Conservation (phyloP, 2,329 filamentous ascomycete genomes). For the Penicillium sp. region DNA sequence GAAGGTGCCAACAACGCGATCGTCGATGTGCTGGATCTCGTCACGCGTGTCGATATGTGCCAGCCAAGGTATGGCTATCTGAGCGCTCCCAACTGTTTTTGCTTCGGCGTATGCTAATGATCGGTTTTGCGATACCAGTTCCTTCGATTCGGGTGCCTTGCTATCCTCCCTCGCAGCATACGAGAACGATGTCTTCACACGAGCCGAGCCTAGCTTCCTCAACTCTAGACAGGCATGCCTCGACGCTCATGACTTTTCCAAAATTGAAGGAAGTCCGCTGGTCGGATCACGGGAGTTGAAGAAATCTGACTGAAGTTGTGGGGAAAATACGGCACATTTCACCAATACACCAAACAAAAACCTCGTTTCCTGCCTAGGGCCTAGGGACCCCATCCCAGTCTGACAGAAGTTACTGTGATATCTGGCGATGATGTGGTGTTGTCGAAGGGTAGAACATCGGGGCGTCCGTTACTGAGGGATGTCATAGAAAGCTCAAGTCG, state of each 20-base stretch:
- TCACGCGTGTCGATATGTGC: slow-evolving; percentile 23
- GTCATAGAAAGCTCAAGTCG: neutral
- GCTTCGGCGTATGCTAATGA: neutral
- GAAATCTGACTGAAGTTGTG: neutral
- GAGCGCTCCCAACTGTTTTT: neutral
- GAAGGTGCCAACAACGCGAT: slow-evolving; percentile 53
- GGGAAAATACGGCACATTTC: no score
- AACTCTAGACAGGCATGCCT: slow-evolving; percentile 47
- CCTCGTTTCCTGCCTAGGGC: no score
- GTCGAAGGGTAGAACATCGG: neutral
- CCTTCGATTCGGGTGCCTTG: slow-evolving; percentile 7
- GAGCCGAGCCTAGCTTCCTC: slow-evolving; percentile 42
- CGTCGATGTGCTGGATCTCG: slow-evolving; percentile 43
- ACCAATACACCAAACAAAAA: no score
- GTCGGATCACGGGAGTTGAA: slow-evolving; percentile 30
- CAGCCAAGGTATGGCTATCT: slow-evolving; percentile 4
- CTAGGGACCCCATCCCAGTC: neutral
- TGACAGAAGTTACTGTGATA: neutral
- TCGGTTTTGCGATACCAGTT: neutral
- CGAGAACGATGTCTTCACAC: slow-evolving; percentile 38
- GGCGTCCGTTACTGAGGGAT: neutral
- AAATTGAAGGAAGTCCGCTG: slow-evolving; percentile 35
- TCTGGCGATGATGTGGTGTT: neutral
- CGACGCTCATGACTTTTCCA: slow-evolving; percentile 47
- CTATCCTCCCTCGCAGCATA: slow-evolving; percentile 27